A percentile compares a stretch with the other conserved stretches of the same genome.
These are phyloP conservation scores for Nakazawaea siamensis DNA, from an alignment of 805 yeast genomes.

Conservation along the genomic window DNA sequence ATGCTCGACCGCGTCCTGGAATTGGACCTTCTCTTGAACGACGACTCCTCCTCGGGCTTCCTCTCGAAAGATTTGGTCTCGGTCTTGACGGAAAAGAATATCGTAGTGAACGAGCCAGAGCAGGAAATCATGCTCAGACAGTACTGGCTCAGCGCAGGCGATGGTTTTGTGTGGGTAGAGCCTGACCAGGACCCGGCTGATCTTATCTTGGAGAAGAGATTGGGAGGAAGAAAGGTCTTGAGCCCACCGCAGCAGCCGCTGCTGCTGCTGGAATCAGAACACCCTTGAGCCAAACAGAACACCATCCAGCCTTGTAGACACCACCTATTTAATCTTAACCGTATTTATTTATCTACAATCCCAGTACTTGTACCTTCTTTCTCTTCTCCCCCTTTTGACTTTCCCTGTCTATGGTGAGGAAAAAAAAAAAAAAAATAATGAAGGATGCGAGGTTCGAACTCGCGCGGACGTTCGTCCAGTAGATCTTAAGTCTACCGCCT, in stretches of 20 bases:
- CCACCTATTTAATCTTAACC: too few relatives aligned
- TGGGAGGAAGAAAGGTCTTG: constrained; percentile 14
- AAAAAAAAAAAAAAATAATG: constrained; percentile 15
- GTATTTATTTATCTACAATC: too few relatives aligned
- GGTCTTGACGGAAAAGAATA: constrained; percentile 22
- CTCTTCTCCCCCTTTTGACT: too few relatives aligned
- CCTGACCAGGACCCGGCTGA: constrained; percentile 90
- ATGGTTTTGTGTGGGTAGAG: constrained; percentile 82
- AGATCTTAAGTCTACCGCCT: constrained; percentile 30
- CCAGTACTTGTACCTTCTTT: too few relatives aligned
- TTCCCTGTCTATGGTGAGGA: too few relatives aligned
- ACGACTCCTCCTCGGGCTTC: constrained; percentile 27
- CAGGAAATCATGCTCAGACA: constrained; percentile 67
- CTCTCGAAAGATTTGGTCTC: constrained; percentile 23
- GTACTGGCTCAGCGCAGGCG: constrained; percentile 84
- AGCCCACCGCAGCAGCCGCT: too few relatives aligned
- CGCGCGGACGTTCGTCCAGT: constrained; percentile 26
- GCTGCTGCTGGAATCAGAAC: too few relatives aligned
- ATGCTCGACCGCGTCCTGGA: constrained; percentile 61
- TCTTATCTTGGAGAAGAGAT: constrained; percentile 26
- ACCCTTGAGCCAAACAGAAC: too few relatives aligned
- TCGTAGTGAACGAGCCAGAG: constrained; percentile 43
- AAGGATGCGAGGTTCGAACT: constrained; percentile 30
- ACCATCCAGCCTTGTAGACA: too few relatives aligned
- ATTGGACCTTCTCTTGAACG: constrained; percentile 48